These are phyloP conservation scores for Ustilago bromivora DNA, from an alignment of 1,284 basidiomycete genomes.

Conservation along the genomic window DNA sequence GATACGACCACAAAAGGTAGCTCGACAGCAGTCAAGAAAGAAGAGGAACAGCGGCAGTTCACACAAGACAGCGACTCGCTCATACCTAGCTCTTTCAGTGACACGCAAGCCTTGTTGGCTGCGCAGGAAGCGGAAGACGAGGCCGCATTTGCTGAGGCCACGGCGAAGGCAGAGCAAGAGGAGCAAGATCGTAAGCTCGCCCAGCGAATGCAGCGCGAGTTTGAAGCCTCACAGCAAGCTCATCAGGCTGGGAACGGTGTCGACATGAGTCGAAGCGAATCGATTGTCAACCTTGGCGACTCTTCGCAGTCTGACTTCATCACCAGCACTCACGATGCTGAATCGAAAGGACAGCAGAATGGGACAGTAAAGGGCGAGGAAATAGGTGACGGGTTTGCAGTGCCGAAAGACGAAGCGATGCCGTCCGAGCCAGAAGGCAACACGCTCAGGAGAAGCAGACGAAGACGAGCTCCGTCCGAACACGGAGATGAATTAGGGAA, in stretches of 20 bases:
- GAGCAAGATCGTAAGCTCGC: conserved; percentile 36
- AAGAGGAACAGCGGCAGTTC: conserved; percentile 11
- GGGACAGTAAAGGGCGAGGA: conserved; percentile 23
- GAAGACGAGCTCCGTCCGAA: conserved; percentile 8
- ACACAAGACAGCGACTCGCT: conserved; percentile 19
- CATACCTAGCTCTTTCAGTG: conserved; percentile 25
- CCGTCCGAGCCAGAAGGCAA: neutral
- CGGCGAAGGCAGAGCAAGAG: conserved; percentile 33
- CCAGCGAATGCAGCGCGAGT: conserved; percentile 36
- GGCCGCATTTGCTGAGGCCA: conserved; percentile 16
- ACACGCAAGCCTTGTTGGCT: conserved; percentile 24
- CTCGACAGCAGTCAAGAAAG: conserved; percentile 1
- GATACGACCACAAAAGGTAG: neutral
- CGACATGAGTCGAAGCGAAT: conserved; percentile 32
- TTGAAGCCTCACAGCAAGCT: conserved; percentile 4
- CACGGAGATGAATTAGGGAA: neutral
- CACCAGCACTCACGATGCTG: neutral
- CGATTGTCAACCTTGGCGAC: conserved; percentile 28
- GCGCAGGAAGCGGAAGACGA: conserved; percentile 33
- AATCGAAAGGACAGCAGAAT: conserved; percentile 1
- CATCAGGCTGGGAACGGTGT: neutral
- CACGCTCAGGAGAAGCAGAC: neutral
- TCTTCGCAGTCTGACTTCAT: conserved; percentile 11
- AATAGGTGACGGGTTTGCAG: conserved; percentile 41
- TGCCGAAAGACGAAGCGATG: conserved; percentile 22